These are phyloP conservation scores for Podospora conica DNA, from an alignment of 495 filamentous ascomycete species.

Conservation along the genomic window DNA sequence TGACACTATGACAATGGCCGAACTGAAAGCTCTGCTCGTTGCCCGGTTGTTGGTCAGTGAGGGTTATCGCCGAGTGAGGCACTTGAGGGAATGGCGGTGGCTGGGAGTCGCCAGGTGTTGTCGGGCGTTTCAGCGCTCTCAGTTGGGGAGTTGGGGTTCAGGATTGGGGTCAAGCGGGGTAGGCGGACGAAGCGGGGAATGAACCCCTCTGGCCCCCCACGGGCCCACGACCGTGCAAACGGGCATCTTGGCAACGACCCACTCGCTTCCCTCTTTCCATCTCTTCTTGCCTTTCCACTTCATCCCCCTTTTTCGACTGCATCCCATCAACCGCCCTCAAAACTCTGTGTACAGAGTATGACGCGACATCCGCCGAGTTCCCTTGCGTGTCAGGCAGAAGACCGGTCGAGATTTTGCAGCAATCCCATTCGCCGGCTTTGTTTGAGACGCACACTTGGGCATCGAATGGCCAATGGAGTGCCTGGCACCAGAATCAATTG, in stretches of 20 bases:
- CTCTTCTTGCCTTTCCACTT: background rate
- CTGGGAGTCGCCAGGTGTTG: background rate
- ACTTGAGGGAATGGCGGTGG: background rate
- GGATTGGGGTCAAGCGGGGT: too few relatives aligned
- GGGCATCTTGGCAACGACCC: background rate
- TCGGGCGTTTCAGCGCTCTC: background rate
- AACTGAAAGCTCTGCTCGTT: background rate
- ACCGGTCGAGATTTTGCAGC: background rate
- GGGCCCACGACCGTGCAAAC: background rate
- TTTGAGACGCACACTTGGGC: conserved; percentile 1
- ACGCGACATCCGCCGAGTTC: too few relatives aligned
- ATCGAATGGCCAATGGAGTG: background rate
- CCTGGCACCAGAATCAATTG: conserved; percentile 1
- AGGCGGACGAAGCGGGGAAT: background rate
- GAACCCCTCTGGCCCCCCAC: background rate
- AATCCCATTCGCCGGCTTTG: background rate
- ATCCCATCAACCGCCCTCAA: background rate
- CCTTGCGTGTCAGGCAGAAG: background rate
- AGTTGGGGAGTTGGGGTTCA: background rate
- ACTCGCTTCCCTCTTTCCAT: background rate
- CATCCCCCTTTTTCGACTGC: background rate
- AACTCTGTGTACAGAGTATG: background rate
- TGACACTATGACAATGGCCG: background rate
- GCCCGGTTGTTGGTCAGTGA: background rate
- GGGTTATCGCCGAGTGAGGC: background rate